Evolutionary conservation across 345 rosid genomes (phyloP), one percentile per base, ranked within the genome.

Genomic region (Populus simonii): DNA sequence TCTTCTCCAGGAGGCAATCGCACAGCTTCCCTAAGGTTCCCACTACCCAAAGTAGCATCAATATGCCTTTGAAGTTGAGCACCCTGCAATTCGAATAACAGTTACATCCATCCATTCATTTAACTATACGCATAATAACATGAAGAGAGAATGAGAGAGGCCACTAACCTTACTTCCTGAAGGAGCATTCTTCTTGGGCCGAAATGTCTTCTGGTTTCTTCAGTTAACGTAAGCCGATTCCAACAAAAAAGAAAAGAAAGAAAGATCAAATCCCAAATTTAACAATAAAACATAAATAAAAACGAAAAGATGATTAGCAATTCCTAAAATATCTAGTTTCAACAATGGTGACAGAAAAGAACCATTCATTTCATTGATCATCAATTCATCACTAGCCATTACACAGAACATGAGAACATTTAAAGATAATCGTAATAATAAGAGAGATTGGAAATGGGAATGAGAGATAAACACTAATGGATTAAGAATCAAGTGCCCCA

Each of bases 1-100:
- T 91, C 95, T 80, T 91, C 95, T 57, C 95, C 95, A 29, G 90
- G 93, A 79, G 93, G 95, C 16, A 91, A 77, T 71, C 90, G 15
- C 1, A 91, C 92, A 5, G 92, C 91, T 81, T 91, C 94, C 79
- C 94, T 88, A 75, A 91, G 78, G 79, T 91, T 91, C 5, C 94
- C 94, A 73, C 94, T 91, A 6, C 91, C 94, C 59, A 89, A 79
- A 41, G 94, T 91, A 20, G 92, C 88, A 86, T 91, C 92, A 16
- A 89, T 91, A 33, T 88, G 92, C 51, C 73, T 88, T 74, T 84
- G 87, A 79, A 91, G 92, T 45, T 91, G 92, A 82, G 91, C 92
- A 65, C 91, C 94, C 92, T 89, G 85, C 71, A 85, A 13, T 55
- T 76, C 3, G 38, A 18, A 38, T 53, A 0, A 10, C 8, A 2